phyloP scores from a whole-genome alignment of 169 alveolate species.

The Plasmodium chabaudi region DNA sequence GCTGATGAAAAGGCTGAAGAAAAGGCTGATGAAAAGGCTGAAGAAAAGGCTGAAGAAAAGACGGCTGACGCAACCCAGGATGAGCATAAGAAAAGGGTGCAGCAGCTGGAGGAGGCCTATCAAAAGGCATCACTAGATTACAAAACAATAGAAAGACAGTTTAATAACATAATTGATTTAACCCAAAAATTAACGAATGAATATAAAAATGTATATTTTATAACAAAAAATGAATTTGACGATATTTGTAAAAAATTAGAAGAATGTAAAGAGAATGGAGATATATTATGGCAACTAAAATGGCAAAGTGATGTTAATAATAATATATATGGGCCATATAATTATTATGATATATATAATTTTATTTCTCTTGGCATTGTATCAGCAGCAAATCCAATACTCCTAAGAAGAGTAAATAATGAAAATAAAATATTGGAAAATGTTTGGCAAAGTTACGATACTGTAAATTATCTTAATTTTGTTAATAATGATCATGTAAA shows the following conservation, averaged over 20 bases:
- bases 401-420: slow-evolving; percentile 58
- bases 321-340: slow-evolving; percentile 71
- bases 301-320: slow-evolving; percentile 53
- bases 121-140: slow-evolving; percentile 50
- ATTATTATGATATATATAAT: slow-evolving; percentile 69
- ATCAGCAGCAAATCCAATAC: slow-evolving; percentile 60
- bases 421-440: slow-evolving; percentile 65
- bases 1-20: slow-evolving; percentile 1
- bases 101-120: slow-evolving; percentile 25
- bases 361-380: slow-evolving; percentile 57
- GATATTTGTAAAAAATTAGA: slow-evolving; percentile 52
- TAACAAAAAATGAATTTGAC: slow-evolving; percentile 69
- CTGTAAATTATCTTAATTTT: slow-evolving; percentile 59
- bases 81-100: slow-evolving; percentile 18
- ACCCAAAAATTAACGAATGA: slow-evolving; percentile 72
- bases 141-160: slow-evolving; percentile 68
- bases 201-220: slow-evolving; percentile 71
- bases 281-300: slow-evolving; percentile 65
- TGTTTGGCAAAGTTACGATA: slow-evolving; percentile 74
- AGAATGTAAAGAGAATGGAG: slow-evolving; percentile 56
- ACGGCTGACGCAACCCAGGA: neutral
- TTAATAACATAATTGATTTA: slow-evolving; percentile 67
- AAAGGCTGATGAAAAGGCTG: neutral
- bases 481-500: slow-evolving; percentile 74
- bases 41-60: neutral